Base-by-base conservation (phyloP, 1,284 basidiomycete species). In the Malassezia sp. region DNA sequence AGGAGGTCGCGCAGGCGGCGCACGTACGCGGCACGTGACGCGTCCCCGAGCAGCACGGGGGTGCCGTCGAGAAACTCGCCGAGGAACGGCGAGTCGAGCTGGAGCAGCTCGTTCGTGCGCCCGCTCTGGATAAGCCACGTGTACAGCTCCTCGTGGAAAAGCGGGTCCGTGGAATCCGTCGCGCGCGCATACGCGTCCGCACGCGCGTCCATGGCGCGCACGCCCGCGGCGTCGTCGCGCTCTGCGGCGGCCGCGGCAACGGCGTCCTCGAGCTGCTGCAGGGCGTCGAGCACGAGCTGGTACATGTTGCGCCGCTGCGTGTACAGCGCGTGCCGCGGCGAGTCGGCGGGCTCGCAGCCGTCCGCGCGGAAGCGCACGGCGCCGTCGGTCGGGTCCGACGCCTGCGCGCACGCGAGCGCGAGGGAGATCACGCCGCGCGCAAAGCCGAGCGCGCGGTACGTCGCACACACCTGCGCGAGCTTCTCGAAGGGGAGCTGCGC, bases 101-200 rank as follows among this genome's bases (percentile, higher is more conserved):
- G 41, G 22, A 97, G 76, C 18, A 99, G 74, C 68, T 90, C 83
- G 65, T 95, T 87, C 14, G 85, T 83, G 56, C 86, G 75, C 8
- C 81, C 79, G 30, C 80, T 78, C 22, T 74, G 73, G 36, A 95
- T 83, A 42, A 91, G 74, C 90, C 90, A 96, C 61, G 91, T 87
- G 70, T 97, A 97, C 52, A 97, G 71, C 36, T 82, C 82, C 30
- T 83, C 88, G 72, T 97, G 90, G 75, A 96, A 95, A 71, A 93
- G 80, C 60, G 87, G 82, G 70, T 97, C 91, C 40, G 83, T 78
- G 52, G 82, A 83, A 1, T 79, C 75, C 52, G 95, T 83, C 0
- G 87, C 86, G 7, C 57, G 54, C 8, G 51, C 52, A 17, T 66
- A 63, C 3, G 58, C 59, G 7, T 53, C 56, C n/a, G 39, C 46